These are phyloP conservation scores for Prillingera fragicola DNA, from an alignment of 1,284 basidiomycete genomes.

Conservation along the genomic window DNA sequence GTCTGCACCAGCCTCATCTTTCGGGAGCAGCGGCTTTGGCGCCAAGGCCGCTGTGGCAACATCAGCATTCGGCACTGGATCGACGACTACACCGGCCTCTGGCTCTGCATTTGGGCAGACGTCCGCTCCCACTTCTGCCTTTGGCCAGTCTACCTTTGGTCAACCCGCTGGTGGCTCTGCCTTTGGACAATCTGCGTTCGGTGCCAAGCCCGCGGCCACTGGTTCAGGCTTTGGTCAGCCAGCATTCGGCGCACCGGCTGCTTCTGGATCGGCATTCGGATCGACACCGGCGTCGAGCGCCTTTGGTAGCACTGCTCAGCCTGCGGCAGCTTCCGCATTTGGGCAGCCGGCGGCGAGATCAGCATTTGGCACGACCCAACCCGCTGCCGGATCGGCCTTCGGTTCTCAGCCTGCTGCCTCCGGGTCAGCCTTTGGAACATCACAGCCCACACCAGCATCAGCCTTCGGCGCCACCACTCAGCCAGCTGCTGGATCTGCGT, in stretches of 20 bases:
- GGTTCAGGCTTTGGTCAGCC: background rate
- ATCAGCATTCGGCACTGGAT: no score
- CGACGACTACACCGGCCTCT: conserved; percentile 1
- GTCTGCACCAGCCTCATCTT: no score
- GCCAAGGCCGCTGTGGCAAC: no score
- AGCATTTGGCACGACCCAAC: conserved; percentile 3
- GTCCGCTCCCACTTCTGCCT: conserved; percentile 15
- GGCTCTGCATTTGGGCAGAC: conserved; percentile 20
- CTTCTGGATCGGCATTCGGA: no score
- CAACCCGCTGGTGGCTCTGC: background rate
- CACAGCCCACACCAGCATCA: no score
- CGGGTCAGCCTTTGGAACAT: conserved; percentile 7
- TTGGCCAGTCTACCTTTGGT: conserved; percentile 2
- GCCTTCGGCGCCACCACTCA: no score
- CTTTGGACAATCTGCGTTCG: background rate
- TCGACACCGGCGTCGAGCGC: no score
- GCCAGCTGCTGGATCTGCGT: background rate
- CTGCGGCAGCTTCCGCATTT: conserved; percentile 3
- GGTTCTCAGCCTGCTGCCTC: conserved; percentile 19
- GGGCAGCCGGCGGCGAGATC: conserved; percentile 6
- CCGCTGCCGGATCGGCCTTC: background rate
- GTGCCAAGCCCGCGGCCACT: background rate
- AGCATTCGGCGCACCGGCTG: no score
- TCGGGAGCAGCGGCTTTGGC: no score
- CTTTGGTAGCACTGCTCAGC: background rate